phyloP scores from a whole-genome alignment of 1,139 yeast genomes.

The Geotrichum europaeum region DNA sequence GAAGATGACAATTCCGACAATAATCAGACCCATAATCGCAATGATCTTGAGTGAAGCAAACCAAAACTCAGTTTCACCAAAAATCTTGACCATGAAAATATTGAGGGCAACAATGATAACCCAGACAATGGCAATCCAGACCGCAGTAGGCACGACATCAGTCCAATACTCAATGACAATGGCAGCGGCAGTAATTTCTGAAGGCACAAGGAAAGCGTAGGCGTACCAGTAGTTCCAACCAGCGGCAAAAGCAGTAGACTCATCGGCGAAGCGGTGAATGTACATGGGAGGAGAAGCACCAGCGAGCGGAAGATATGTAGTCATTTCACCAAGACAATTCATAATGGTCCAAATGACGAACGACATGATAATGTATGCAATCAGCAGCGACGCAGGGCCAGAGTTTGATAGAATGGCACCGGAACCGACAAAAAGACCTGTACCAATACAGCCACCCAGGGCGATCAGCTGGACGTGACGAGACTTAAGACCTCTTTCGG shows the following conservation, averaged over 20 bases:
- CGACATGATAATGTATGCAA: conserved; percentile 51
- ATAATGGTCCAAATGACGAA: conserved; percentile 49
- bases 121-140: conserved; percentile 72
- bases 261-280: conserved; percentile 42
- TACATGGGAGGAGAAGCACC: conserved; percentile 30
- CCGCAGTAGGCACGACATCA: conserved; percentile 60
- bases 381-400: conserved; percentile 62
- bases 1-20: conserved; percentile 62
- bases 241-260: conserved; percentile 63
- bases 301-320: conserved; percentile 46
- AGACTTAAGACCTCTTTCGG: conserved; percentile 41
- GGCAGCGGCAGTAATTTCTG: conserved; percentile 71
- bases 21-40: conserved; percentile 64
- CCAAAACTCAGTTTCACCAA: conserved; percentile 68
- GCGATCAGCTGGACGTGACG: conserved; percentile 80
- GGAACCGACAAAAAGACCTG: conserved; percentile 63
- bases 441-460: conserved; percentile 84
- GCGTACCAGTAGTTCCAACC: conserved; percentile 86
- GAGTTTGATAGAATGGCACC: conserved; percentile 52
- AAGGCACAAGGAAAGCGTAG: conserved; percentile 70
- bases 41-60: conserved; percentile 61
- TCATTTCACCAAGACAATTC: conserved; percentile 59
- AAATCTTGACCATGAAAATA: conserved; percentile 57
- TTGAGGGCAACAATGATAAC: conserved; percentile 46
- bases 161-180: conserved; percentile 76